Evolutionary conservation across 495 filamentous ascomycete genomes (phyloP).

Genomic region (Cudoniella acicularis): DNA sequence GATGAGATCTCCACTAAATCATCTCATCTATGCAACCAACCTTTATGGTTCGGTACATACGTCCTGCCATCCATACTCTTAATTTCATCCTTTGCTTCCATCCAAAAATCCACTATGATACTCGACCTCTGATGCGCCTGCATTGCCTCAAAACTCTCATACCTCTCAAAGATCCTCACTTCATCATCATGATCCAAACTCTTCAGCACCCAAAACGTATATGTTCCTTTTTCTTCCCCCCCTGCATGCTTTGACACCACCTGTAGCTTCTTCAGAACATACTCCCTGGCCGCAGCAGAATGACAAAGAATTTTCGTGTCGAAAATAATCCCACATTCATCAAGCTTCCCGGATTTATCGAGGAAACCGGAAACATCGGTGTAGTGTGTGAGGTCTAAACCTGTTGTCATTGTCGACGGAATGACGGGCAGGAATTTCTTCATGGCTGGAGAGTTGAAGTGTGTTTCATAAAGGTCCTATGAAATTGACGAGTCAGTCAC

Average conservation of each 20-base stretch:
- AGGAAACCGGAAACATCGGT: not conserved
- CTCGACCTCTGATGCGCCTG: not conserved
- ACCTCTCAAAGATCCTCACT: not conserved
- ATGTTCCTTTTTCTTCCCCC: not conserved
- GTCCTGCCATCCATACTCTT: not conserved
- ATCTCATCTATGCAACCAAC: not conserved
- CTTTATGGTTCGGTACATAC: not conserved
- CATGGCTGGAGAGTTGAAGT: not conserved
- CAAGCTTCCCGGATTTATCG: not conserved
- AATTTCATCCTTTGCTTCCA: not conserved
- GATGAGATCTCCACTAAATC: not conserved
- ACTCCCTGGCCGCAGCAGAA: not conserved
- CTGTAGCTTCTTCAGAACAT: not conserved
- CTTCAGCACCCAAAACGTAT: slow-evolving; percentile 1
- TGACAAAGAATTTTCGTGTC: not conserved
- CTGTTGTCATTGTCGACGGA: not conserved
- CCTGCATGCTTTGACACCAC: not conserved
- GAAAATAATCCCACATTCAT: not conserved
- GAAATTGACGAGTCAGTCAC: not conserved
- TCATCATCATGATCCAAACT: not conserved
- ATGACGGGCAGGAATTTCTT: not conserved
- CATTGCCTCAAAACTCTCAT: not conserved
- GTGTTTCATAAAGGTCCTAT: slow-evolving; percentile 1
- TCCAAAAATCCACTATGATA: not conserved
- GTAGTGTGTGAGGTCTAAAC: not conserved